phyloP scores from a whole-genome alignment of 2,329 filamentous ascomycete species.

The Fusarium camptoceras region DNA sequence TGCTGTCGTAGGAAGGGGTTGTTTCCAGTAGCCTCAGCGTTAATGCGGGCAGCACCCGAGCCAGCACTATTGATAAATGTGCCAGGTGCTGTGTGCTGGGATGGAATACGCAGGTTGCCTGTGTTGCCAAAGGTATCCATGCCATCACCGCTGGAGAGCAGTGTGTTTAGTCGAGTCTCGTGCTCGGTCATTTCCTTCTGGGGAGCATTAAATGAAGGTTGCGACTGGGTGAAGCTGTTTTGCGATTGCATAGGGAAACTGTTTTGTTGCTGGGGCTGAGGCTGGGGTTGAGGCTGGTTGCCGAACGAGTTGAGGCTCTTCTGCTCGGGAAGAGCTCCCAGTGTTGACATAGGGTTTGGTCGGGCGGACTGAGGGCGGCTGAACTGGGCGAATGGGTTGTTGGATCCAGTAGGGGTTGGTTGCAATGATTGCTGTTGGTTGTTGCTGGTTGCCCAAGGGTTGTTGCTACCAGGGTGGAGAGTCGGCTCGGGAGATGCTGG shows the following conservation, averaged over 20 bases:
- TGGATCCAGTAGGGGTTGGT: constrained; percentile 91
- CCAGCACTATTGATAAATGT: constrained; percentile 97
- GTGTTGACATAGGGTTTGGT: constrained; percentile 71
- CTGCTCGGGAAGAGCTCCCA: constrained; percentile 84
- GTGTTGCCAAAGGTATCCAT: constrained; percentile 98
- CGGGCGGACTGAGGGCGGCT: constrained; percentile 66
- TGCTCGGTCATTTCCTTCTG: constrained; percentile 71
- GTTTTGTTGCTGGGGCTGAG: constrained; percentile 53
- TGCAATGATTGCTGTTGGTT: constrained; percentile 73
- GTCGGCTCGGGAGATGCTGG: constrained; percentile 67
- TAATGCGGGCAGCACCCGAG: constrained; percentile 78
- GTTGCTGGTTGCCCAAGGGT: constrained; percentile 84
- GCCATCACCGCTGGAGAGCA: constrained; percentile 88
- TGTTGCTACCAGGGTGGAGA: constrained; percentile 86
- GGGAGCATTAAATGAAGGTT: constrained; percentile 51
- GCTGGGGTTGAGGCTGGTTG: constrained; percentile 57
- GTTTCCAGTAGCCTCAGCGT: constrained; percentile 77
- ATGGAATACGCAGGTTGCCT: constrained; percentile 93
- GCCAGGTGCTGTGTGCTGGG: constrained; percentile 95
- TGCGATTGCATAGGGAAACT: constrained; percentile 53
- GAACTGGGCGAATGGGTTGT: constrained; percentile 95
- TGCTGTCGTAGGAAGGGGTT: constrained; percentile 92
- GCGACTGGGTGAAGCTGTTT: constrained; percentile 47
- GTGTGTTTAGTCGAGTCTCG: constrained; percentile 82
- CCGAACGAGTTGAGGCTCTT: constrained; percentile 75